phyloP scores from a whole-genome alignment of 768 basidiomycete genomes.

The Leucocoprinus sp. region DNA sequence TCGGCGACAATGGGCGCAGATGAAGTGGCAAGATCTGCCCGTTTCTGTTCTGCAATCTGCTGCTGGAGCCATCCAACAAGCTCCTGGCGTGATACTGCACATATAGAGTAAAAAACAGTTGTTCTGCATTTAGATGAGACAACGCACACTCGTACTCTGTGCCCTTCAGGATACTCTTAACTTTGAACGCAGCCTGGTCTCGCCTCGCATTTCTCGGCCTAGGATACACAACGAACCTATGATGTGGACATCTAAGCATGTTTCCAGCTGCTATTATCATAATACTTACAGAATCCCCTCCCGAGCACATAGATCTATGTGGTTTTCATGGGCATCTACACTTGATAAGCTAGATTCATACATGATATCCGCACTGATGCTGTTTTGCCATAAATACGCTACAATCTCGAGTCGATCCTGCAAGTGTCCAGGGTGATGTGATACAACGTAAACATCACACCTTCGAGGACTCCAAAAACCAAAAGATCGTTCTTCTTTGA shows the following conservation, averaged over 20 bases:
- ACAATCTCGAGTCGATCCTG: conserved; percentile 75
- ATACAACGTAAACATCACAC: conserved; percentile 82
- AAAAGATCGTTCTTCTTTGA: conserved; percentile 76
- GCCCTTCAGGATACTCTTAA: conserved; percentile 75
- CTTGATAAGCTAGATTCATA: conserved; percentile 68
- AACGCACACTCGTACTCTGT: conserved; percentile 64
- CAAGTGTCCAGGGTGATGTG: conserved; percentile 66
- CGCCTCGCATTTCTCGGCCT: conserved; percentile 46
- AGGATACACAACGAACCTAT: conserved; percentile 37
- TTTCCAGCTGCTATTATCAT: too few relatives aligned
- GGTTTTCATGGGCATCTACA: conserved; percentile 49
- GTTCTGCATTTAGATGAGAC: neutral
- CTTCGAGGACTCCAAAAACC: conserved; percentile 87
- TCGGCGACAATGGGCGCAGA: conserved; percentile 42
- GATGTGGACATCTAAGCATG: neutral
- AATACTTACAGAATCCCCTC: conserved; percentile 75
- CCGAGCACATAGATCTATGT: conserved; percentile 59
- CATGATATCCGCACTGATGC: conserved; percentile 83
- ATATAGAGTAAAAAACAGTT: neutral
- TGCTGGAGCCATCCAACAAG: conserved; percentile 69
- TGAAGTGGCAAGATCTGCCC: conserved; percentile 57
- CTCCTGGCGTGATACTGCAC: conserved; percentile 47
- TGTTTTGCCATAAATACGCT: conserved; percentile 69
- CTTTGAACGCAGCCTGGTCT: conserved; percentile 66
- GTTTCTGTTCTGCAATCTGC: conserved; percentile 74